Evolutionary conservation across 2,329 filamentous ascomycete species (phyloP), one percentile per base, ranked within the genome.

Genomic region (Penicillium capsulatum): DNA sequence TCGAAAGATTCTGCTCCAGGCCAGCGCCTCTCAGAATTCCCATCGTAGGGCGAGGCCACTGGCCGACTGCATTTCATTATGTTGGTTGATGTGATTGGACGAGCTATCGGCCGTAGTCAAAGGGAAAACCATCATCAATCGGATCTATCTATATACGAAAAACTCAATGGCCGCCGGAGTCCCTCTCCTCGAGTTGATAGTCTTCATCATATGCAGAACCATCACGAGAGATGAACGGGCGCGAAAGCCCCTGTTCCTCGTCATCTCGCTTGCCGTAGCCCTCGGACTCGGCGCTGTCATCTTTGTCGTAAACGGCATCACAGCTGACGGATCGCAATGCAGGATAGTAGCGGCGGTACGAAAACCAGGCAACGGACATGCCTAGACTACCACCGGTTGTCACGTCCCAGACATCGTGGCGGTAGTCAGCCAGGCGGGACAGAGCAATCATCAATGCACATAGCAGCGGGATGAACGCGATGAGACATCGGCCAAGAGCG

Each of bases 381-480:
- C 80, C 79, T 5, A 83, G 55, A 14, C 75, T 37, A 11, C 71
- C 73, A 0, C 79, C 79, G 5, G 65, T 66, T 3, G 73, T 74
- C 4, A 83, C 78, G 58, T 83, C 79, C 41, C 75, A 80, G 2
- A 81, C 75, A 58, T 82, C 79, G 45, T 83, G 79, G 17, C 79
- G 66, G 54, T 83, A 83, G 51, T 83, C 79, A 42, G 79, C 77
- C 24, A 79, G 65, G n/a, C 79, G 68, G 4, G 74, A 79, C 28
- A 80, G 75, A 0, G 79, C 79, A 40, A 83, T 77, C 59, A 83
- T 55, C 2, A 74, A 63, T 3, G 79, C 79, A 29, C 72, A 75
- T 1, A 81, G 53, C 7, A 81, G 54, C 8, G 79, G 79, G 3
- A 70, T 61, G 1, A 81, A 60, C 3, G 75, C 73, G 7, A 81